phyloP scores from a whole-genome alignment of 2,329 filamentous ascomycete genomes.

The Phoma herbarum region DNA sequence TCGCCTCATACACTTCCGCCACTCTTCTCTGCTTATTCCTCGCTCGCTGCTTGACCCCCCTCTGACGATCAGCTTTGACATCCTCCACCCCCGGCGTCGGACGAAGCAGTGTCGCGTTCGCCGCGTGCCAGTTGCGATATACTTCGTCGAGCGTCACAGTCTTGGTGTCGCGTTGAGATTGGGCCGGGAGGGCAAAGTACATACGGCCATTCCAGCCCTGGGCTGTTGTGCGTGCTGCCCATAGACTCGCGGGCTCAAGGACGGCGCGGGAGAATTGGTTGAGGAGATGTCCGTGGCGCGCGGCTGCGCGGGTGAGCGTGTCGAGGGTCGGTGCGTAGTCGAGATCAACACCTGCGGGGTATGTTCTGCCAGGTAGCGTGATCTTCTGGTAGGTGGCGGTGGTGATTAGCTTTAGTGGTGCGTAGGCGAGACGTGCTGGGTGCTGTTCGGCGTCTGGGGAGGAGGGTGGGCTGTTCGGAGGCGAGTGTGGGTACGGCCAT shows the following conservation, averaged over 20 bases:
- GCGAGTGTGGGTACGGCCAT: constrained; percentile 34
- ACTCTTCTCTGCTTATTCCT: constrained; percentile 20
- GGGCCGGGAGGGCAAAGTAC: constrained; percentile 35
- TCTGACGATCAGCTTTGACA: constrained; percentile 16
- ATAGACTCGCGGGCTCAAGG: constrained; percentile 37
- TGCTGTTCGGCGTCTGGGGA: constrained; percentile 5
- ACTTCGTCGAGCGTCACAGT: constrained; percentile 20
- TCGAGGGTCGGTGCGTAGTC: constrained; percentile 38
- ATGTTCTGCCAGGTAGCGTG: constrained; percentile 34
- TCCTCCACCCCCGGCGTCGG: constrained; percentile 1
- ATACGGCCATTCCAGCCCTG: constrained; percentile 42
- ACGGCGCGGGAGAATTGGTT: constrained; percentile 32
- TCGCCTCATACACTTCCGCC: constrained; percentile 35
- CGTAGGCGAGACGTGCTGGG: constrained; percentile 33
- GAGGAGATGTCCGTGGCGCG: constrained; percentile 37
- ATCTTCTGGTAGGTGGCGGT: constrained; percentile 35
- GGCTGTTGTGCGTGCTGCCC: constrained; percentile 39
- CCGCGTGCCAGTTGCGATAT: constrained; percentile 31
- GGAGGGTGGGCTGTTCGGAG: constrained; percentile 9
- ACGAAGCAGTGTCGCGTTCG: constrained; percentile 15
- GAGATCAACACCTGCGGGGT: constrained; percentile 25
- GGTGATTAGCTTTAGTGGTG: constrained; percentile 34
- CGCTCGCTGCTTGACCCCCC: too few relatives aligned
- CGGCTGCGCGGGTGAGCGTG: constrained; percentile 25
- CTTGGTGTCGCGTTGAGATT: constrained; percentile 12